Percentiles rank a stretch among this genome's conserved stretches.
phyloP scores from a whole-genome alignment of 2,329 filamentous ascomycete genomes.

The Aspergillus glaucus region DNA sequence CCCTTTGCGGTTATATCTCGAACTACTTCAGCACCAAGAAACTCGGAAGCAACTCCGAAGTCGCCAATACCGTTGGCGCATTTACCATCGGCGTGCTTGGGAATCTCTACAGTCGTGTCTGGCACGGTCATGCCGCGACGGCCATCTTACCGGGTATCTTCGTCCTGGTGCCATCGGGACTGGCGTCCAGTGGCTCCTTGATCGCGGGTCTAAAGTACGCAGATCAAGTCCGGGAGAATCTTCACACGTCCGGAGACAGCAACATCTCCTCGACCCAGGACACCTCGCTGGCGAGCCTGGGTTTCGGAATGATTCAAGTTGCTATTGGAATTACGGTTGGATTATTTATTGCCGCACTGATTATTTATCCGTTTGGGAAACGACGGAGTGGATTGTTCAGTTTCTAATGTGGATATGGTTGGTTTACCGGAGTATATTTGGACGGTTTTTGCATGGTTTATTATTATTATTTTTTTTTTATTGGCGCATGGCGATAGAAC shows the following conservation, averaged over 20 bases:
- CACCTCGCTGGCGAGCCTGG: constrained; percentile 25
- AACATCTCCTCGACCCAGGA: constrained; percentile 8
- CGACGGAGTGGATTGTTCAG: constrained; percentile 35
- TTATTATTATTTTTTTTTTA: too few relatives aligned
- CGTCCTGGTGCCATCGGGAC: constrained; percentile 54
- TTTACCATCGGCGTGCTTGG: constrained; percentile 68
- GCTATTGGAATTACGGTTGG: constrained; percentile 37
- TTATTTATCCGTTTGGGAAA: constrained; percentile 36
- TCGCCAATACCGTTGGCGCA: constrained; percentile 70
- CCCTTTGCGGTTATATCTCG: constrained; percentile 65
- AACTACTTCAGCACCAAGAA: constrained; percentile 65
- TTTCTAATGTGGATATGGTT: constrained; percentile 14
- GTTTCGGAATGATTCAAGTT: constrained; percentile 37
- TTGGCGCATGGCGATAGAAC: too few relatives aligned
- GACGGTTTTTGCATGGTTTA: too few relatives aligned
- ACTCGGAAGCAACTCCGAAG: constrained; percentile 64
- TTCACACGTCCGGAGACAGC: constrained; percentile 4
- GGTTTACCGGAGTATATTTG: too few relatives aligned
- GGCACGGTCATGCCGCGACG: constrained; percentile 73
- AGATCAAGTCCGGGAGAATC: constrained; percentile 42
- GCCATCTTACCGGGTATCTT: constrained; percentile 84
- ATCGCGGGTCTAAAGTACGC: constrained; percentile 50
- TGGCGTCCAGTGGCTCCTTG: constrained; percentile 51
- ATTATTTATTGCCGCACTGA: constrained; percentile 33
- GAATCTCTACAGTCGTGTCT: constrained; percentile 64